Conservation (phyloP, 495 filamentous ascomycete genomes). For the Aspergillus ostianus region DNA sequence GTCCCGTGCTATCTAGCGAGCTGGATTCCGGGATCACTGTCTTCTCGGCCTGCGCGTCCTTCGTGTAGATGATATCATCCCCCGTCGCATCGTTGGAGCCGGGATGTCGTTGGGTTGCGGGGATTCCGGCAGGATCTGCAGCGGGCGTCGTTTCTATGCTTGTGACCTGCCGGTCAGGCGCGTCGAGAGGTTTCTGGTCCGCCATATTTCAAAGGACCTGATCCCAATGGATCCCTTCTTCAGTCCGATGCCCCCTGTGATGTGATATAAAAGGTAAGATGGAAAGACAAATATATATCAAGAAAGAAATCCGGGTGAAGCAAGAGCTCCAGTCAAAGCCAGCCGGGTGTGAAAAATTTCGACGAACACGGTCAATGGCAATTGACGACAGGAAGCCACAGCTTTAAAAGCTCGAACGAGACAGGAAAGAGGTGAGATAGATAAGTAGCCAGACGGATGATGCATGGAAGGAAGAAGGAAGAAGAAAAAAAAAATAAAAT, state of each 20-base stretch:
- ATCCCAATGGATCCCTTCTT: neutral
- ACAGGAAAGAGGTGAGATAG: neutral
- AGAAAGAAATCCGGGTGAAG: neutral
- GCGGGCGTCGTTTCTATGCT: neutral
- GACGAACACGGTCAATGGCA: neutral
- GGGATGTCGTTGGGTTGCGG: neutral
- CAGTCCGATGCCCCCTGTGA: too few species aligned
- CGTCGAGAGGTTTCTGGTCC: neutral
- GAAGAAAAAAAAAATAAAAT: neutral
- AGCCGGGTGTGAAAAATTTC: neutral
- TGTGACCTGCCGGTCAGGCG: too few species aligned
- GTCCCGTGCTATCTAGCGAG: conserved; percentile 40
- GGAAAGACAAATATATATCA: too few species aligned
- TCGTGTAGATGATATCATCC: conserved; percentile 50
- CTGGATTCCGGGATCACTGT: conserved; percentile 41
- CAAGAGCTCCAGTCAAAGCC: neutral
- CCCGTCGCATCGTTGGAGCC: conserved; percentile 12
- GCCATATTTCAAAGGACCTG: neutral
- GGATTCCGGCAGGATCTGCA: neutral
- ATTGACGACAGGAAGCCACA: neutral
- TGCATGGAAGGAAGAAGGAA: neutral
- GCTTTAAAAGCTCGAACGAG: neutral
- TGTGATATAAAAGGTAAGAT: too few species aligned
- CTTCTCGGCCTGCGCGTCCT: conserved; percentile 42
- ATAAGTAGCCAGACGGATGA: neutral